These are phyloP conservation scores for Mycena rosella DNA, from an alignment of 768 basidiomycete genomes.

Conservation along the genomic window DNA sequence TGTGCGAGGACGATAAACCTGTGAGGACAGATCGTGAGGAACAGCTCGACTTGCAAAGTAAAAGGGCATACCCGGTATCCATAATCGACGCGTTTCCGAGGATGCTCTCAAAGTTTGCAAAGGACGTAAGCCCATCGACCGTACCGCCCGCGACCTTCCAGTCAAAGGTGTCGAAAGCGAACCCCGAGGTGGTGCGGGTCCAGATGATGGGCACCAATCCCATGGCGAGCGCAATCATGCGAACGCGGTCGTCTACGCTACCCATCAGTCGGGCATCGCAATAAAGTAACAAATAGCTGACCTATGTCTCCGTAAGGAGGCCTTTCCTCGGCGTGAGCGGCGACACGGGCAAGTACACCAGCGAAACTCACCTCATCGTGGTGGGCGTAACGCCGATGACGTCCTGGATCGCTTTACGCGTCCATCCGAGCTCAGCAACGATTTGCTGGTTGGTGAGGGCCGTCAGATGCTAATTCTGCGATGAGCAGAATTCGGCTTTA, in stretches of 20 bases:
- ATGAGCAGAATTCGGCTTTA: not conserved
- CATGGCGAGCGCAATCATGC: constrained; percentile 92
- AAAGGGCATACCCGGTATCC: constrained; percentile 64
- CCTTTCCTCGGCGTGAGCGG: not conserved
- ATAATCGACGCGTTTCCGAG: constrained; percentile 74
- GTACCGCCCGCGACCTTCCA: constrained; percentile 88
- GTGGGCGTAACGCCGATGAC: constrained; percentile 83
- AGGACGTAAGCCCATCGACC: constrained; percentile 75
- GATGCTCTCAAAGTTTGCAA: constrained; percentile 79
- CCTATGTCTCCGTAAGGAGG: constrained; percentile 88
- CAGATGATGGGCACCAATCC: constrained; percentile 93
- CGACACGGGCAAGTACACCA: not conserved
- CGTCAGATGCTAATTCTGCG: constrained; percentile 62
- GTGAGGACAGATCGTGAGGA: not conserved
- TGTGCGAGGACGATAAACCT: constrained; percentile 93
- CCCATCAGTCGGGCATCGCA: constrained; percentile 4
- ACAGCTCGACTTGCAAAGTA: not conserved
- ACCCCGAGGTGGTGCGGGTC: constrained; percentile 57
- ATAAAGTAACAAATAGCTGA: constrained; percentile 37
- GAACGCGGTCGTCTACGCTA: constrained; percentile 87
- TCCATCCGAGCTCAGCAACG: constrained; percentile 95
- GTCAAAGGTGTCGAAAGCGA: constrained; percentile 57
- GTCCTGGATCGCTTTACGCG: constrained; percentile 84
- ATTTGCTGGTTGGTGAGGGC: constrained; percentile 83
- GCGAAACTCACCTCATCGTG: constrained; percentile 64